phyloP scores from a whole-genome alignment of 805 yeast genomes.

The Candida lessepsii region DNA sequence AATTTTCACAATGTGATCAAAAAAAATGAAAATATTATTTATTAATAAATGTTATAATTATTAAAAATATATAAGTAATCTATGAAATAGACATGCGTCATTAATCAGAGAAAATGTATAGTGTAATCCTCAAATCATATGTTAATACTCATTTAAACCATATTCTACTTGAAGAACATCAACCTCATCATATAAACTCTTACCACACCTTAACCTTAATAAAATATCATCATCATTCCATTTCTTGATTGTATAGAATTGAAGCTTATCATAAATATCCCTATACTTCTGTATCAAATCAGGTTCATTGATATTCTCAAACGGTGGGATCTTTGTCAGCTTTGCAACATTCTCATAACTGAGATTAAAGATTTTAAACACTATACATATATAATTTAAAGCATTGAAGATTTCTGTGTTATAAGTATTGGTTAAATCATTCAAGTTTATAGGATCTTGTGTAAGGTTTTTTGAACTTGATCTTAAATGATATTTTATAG shows the following conservation, averaged over 20 bases:
- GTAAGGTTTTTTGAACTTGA: conserved; percentile 33
- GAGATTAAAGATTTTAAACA: conserved; percentile 29
- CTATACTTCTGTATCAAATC: conserved; percentile 21
- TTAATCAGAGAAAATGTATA: too few relatives aligned
- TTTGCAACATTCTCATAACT: conserved; percentile 34
- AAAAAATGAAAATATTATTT: too few relatives aligned
- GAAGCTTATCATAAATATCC: conserved; percentile 25
- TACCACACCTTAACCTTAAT: conserved; percentile 23
- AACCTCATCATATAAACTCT: conserved; percentile 25
- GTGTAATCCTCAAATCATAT: too few relatives aligned
- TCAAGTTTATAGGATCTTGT: conserved; percentile 32
- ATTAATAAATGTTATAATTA: too few relatives aligned
- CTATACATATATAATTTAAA: conserved; percentile 27
- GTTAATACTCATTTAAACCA: conserved; percentile 8
- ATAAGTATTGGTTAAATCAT: conserved; percentile 28
- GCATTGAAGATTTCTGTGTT: conserved; percentile 19
- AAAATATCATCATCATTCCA: conserved; percentile 42
- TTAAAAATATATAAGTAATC: too few relatives aligned
- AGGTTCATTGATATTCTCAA: conserved; percentile 19
- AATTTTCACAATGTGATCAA: too few relatives aligned
- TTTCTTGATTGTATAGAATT: conserved; percentile 32
- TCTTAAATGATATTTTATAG: conserved; percentile 49
- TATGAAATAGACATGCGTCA: too few relatives aligned
- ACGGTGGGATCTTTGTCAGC: conserved; percentile 39
- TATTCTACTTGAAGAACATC: conserved; percentile 23